These are phyloP conservation scores for Saturnispora sanitii DNA, from an alignment of 805 yeast species.

Conservation along the genomic window DNA sequence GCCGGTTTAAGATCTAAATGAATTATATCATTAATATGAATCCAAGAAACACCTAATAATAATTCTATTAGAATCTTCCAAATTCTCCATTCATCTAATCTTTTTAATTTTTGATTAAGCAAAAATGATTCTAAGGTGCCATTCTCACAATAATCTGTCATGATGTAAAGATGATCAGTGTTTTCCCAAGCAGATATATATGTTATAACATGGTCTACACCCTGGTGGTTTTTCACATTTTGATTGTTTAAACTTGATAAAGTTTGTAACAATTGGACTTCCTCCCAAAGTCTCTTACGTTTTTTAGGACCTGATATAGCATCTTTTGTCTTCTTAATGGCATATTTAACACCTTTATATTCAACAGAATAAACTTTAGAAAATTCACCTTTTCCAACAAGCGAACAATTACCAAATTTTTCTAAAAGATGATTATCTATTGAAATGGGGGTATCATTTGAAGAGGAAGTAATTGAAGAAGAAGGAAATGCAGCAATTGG, in stretches of 20 bases:
- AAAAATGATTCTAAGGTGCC: slow-evolving; percentile 80
- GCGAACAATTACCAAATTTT: slow-evolving; percentile 53
- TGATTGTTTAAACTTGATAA: slow-evolving; percentile 16
- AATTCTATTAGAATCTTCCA: slow-evolving; percentile 93
- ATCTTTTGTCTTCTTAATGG: slow-evolving; percentile 78
- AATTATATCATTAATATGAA: slow-evolving; percentile 66
- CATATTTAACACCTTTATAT: slow-evolving; percentile 59
- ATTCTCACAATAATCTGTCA: slow-evolving; percentile 90
- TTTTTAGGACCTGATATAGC: slow-evolving; percentile 51
- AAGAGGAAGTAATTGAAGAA: slow-evolving; percentile 10
- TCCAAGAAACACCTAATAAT: slow-evolving; percentile 65
- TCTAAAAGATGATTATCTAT: slow-evolving; percentile 37
- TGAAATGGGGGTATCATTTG: too few relatives aligned
- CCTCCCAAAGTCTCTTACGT: slow-evolving; percentile 55
- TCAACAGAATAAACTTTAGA: slow-evolving; percentile 79
- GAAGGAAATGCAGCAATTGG: not conserved
- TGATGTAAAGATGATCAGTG: slow-evolving; percentile 67
- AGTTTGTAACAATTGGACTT: slow-evolving; percentile 56
- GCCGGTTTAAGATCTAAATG: slow-evolving; percentile 95
- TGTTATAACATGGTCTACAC: slow-evolving; percentile 58
- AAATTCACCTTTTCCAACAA: slow-evolving; percentile 82
- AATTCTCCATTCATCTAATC: slow-evolving; percentile 91
- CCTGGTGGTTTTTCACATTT: slow-evolving; percentile 17
- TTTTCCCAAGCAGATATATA: slow-evolving; percentile 82
- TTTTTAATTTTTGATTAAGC: slow-evolving; percentile 60